These are phyloP conservation scores for Calonectria henricotiae DNA, from an alignment of 2,329 filamentous ascomycete genomes.

Conservation along the genomic window DNA sequence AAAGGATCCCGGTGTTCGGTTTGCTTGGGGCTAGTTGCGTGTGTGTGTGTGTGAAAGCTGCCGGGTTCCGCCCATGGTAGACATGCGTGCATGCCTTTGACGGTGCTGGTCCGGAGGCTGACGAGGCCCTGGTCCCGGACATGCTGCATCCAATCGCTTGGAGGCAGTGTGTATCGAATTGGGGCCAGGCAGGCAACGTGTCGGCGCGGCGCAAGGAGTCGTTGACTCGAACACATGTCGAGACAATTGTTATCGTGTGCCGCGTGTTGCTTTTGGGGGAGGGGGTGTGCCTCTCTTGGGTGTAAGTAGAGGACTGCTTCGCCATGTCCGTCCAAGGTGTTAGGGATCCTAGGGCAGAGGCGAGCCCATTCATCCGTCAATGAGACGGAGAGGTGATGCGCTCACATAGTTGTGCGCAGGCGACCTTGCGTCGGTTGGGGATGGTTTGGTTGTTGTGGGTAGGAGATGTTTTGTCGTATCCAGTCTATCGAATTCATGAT, in stretches of 20 bases:
- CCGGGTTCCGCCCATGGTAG: conserved; percentile 34
- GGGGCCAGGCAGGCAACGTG: conserved; percentile 24
- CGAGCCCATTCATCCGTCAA: conserved; percentile 30
- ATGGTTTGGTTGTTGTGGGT: conserved; percentile 36
- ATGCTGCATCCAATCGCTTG: conserved; percentile 46
- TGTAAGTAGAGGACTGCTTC: conserved; percentile 8
- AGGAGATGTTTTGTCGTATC: conserved; percentile 30
- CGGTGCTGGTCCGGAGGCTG: conserved; percentile 50
- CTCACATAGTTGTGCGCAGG: conserved; percentile 38
- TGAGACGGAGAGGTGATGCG: conserved; percentile 32
- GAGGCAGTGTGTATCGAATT: conserved; percentile 17
- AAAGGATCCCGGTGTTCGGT: conserved; percentile 12
- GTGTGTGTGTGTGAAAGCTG: conserved; percentile 35
- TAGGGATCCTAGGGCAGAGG: conserved; percentile 12
- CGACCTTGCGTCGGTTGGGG: conserved; percentile 40
- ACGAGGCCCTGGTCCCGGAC: conserved; percentile 48
- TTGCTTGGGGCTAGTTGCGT: conserved; percentile 9
- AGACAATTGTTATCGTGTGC: conserved; percentile 5
- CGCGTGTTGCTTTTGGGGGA: not conserved
- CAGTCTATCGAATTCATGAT: conserved; percentile 39
- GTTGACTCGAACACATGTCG: conserved; percentile 17
- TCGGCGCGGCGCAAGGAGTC: conserved; percentile 21
- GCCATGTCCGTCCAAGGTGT: not conserved
- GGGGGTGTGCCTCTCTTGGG: conserved; percentile 15
- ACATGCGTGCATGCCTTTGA: conserved; percentile 34